Evolutionary conservation across 164 flowering plant species (phyloP).

Genomic region (Vitis riparia): DNA sequence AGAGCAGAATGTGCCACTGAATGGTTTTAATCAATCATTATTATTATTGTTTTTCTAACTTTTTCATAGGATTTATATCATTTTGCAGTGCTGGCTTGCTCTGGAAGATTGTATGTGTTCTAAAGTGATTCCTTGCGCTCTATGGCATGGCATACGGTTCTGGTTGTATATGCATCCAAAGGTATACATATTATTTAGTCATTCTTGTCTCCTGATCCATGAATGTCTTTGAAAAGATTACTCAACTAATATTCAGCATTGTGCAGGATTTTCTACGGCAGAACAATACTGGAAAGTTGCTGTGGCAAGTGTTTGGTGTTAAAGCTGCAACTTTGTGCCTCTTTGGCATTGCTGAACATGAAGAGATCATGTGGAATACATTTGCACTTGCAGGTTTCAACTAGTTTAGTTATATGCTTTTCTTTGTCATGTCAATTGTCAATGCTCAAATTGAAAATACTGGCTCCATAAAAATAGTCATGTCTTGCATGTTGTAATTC

Average conservation of each 20-base stretch:
- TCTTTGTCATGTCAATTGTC: background rate
- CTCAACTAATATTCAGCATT: background rate
- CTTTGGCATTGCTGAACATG: conserved; percentile 86
- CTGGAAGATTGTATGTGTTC: conserved; percentile 92
- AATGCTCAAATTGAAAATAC: background rate
- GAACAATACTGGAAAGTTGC: conserved; percentile 93
- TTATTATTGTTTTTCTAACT: background rate
- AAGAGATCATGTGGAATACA: conserved; percentile 89
- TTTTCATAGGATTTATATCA: background rate
- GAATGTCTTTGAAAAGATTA: background rate
- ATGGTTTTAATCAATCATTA: background rate
- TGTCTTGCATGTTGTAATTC: too few relatives aligned
- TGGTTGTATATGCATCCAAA: conserved; percentile 99
- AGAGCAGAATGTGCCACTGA: background rate
- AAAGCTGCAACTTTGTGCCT: conserved; percentile 81
- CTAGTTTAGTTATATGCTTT: background rate
- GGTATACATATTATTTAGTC: conserved; percentile 39
- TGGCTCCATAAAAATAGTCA: too few relatives aligned
- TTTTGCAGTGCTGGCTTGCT: conserved; percentile 91
- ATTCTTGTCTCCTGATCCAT: background rate
- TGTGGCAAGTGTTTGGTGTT: conserved; percentile 93
- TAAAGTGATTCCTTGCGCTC: conserved; percentile 42
- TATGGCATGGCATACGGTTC: conserved; percentile 74
- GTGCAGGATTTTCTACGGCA: conserved; percentile 87
- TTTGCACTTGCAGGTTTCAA: conserved; percentile 64